phyloP scores from a whole-genome alignment of 2,329 filamentous ascomycete species.

The Colletotrichum eremochloae region DNA sequence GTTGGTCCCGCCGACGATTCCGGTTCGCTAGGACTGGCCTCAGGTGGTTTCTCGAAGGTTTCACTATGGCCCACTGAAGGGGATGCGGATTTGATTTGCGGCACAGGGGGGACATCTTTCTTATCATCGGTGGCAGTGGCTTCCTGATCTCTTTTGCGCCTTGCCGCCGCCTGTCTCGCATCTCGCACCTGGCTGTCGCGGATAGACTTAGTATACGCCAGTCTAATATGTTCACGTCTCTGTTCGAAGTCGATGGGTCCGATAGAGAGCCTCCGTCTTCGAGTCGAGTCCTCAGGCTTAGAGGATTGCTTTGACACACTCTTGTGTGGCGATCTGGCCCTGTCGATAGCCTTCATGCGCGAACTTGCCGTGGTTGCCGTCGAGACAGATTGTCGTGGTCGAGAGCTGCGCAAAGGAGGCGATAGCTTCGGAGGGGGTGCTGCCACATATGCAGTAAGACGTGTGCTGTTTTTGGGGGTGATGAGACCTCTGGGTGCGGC shows the following conservation, averaged over 20 bases:
- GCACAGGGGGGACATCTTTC: slow-evolving; percentile 34
- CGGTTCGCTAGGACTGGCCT: not conserved
- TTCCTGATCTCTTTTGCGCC: slow-evolving; percentile 65
- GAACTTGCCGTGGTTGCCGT: slow-evolving; percentile 79
- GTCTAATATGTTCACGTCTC: slow-evolving; percentile 83
- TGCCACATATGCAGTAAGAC: slow-evolving; percentile 81
- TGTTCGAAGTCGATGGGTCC: slow-evolving; percentile 88
- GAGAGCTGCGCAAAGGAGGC: slow-evolving; percentile 83
- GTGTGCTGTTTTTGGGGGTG: slow-evolving; percentile 66
- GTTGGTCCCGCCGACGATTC: slow-evolving; percentile 23
- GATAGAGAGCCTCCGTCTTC: slow-evolving; percentile 70
- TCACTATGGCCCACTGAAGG: slow-evolving; percentile 11
- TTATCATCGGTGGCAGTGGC: slow-evolving; percentile 58
- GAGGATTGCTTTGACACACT: slow-evolving; percentile 48
- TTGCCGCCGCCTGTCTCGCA: slow-evolving; percentile 67
- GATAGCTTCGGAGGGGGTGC: slow-evolving; percentile 79
- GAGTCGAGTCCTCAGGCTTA: slow-evolving; percentile 55
- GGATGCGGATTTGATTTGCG: slow-evolving; percentile 4
- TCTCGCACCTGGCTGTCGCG: slow-evolving; percentile 77
- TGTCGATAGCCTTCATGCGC: slow-evolving; percentile 73
- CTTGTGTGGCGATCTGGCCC: slow-evolving; percentile 61
- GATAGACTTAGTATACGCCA: slow-evolving; percentile 88
- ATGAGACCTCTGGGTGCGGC: slow-evolving; percentile 57
- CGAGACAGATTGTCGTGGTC: slow-evolving; percentile 84
- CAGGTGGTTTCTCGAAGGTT: slow-evolving; percentile 19